Conservation (phyloP, 129 eudicot genomes). For the Pulicaria dysenterica region DNA sequence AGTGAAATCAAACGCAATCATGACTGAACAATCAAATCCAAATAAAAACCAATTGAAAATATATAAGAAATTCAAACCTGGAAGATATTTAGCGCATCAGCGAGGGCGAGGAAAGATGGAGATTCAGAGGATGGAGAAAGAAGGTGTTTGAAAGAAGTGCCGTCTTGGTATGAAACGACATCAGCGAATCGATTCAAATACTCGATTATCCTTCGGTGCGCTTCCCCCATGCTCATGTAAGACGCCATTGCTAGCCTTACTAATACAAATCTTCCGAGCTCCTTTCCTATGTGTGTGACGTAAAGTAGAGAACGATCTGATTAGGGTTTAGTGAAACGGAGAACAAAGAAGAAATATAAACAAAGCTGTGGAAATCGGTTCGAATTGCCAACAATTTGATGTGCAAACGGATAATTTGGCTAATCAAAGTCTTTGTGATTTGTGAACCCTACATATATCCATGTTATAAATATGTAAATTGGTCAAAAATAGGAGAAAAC, state of each 20-base stretch:
- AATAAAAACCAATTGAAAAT: neutral
- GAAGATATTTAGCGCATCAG: conserved; percentile 81
- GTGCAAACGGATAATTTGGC: too few relatives aligned
- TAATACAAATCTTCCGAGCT: conserved; percentile 1
- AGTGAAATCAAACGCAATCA: neutral
- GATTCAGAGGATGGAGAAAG: conserved; percentile 79
- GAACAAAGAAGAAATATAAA: neutral
- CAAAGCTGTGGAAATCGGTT: conserved; percentile 1
- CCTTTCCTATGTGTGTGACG: neutral
- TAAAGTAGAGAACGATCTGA: neutral
- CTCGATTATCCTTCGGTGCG: conserved; percentile 77
- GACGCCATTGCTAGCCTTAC: conserved; percentile 44
- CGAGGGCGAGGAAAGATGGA: conserved; percentile 62
- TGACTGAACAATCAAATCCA: neutral
- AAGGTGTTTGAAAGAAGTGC: conserved; percentile 63
- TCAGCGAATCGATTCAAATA: conserved; percentile 76
- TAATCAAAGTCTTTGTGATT: too few relatives aligned
- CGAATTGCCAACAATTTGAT: neutral
- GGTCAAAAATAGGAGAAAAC: too few relatives aligned
- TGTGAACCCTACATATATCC: too few relatives aligned
- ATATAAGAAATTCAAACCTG: conserved; percentile 46
- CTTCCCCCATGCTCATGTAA: conserved; percentile 91
- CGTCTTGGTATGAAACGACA: conserved; percentile 84
- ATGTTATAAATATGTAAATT: too few relatives aligned
- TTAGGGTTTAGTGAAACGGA: conserved; percentile 24